Evolutionary conservation across 805 yeast genomes (phyloP), one percentile per base, ranked within the genome.

Genomic region (Candida andamanensis): DNA sequence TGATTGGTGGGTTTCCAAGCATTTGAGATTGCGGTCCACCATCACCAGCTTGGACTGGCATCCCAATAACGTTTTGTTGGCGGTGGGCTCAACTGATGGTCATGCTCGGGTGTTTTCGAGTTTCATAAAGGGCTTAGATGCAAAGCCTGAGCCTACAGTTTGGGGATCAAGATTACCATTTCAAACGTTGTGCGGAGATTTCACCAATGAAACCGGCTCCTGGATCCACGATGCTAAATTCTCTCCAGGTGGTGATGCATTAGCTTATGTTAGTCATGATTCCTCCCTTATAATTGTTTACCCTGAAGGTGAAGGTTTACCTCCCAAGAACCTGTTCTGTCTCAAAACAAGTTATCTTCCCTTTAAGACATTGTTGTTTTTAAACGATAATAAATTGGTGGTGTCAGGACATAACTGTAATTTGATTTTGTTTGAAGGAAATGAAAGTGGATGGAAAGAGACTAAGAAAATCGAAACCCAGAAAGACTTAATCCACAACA

Each of bases 1-100:
- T 57, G 95, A 92, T 56, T 92, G 99, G 99, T 92, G 99, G 99
- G 89, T 92, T 31, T 85, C 97, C 10, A 90, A 90, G 60, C 98
- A 90, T 63, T 82, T 92, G 60, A 89, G 89, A 67, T 69, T 92
- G 48, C 80, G 81, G 56, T 82, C 95, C 8, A 86, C 97, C 19
- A 73, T 89, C 45, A 70, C 89, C 44, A 69, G 83, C 28, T 69
- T 90, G 35, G 80, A 80, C 42, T 89, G 98, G 98, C 97, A 92
- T 56, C 89, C 86, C 36, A 92, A 92, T 60, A 80, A 79, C 47
- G 94, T 92, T 15, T 67, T 92, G 39, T 67, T 92, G 41, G 92
- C 94, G 2, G 72, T 83, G 28, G 97, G 97, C 15, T 85, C 95
- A 15, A 84, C 96, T 6, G 46, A 42, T 30, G 46, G 46, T 16